Evolutionary conservation across 192 early-diverging fungal genomes (phyloP), one percentile per base, ranked within the genome.

Genomic region (Mortierella antarctica): DNA sequence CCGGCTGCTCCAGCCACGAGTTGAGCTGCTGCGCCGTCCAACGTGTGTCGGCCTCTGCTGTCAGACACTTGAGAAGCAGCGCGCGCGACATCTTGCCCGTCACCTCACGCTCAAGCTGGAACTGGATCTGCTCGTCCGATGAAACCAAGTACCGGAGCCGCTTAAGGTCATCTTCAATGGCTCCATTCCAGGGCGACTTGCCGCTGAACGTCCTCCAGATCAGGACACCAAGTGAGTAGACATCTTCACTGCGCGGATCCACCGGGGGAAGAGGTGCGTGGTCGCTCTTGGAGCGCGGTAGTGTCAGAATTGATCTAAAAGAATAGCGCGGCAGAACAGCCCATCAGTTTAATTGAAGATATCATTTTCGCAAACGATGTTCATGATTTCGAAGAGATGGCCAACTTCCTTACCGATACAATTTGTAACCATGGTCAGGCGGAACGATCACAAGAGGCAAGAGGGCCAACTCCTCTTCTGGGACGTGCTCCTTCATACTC

Each of bases 191-290:
- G 8, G 88, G 89, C 14, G 87, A 88, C 13, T 86, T 89, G 18
- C 87, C 88, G 2, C 87, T 82, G 73, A 91, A 89, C 17, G 83
- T 87, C 45, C 87, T 83, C 89, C 89, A 90, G 9, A 88, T 86
- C 64, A 90, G 75, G 0, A 90, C 85, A 7, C 89, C 89, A 17
- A 89, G 59, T 0, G 86, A 86, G 53, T 90, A 88, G 17, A 88
- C 83, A 50, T 90, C 88, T 55, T 89, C 86, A 12, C 81, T 51
- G 17, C 82, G 79, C 14, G 88, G 86, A 64, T 88, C 78, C 23
- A 85, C 84, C n/a, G 86, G 70, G 0, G 83, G 80, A 11, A 89
- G 60, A 0, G 78, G 67, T 11, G 66, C 65, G 31, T 78, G 71
- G 66, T 91, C 88, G 10, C 66, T 73, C 46, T 84, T 80, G 12